Base-by-base conservation (phyloP, 306 rosid species). In the Trifolium repens region DNA sequence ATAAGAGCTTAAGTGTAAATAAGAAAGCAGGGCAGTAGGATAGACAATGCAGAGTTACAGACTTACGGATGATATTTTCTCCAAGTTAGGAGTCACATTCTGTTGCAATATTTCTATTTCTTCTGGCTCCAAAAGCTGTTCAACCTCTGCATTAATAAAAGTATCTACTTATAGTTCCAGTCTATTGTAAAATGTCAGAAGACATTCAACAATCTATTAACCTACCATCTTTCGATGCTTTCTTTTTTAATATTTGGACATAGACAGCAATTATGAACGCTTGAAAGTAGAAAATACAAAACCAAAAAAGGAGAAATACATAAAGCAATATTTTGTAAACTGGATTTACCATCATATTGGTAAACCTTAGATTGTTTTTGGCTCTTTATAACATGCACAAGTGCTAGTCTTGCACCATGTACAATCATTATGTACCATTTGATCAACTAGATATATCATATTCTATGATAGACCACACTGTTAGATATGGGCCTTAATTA, bases 51-150 rank as follows among this genome's bases (percentile, higher is more conserved):
- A 65, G 46, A 26, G 69, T 62, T 19, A 68, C 68, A 76, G 65
- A 76, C 88, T 69, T 86, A 94, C 98, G 16, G 96, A 85, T 75
- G 92, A 87, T 79, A 91, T 75, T 73, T 85, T 94, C 68, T 76
- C 86, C 80, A 94, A 62, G 74, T 87, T 59, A 67, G 94, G 89
- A 78, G 85, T 78, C 14, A 79, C 80, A 86, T 89, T 87, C 84
- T 84, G 90, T 62, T 81, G 86, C 85, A 91, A 81, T 79, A 86
- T 88, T 52, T 82, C 93, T 77, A 82, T 77, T 91, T 91, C 96
- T 85, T 89, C 93, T 5, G 89, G 91, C 62, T 76, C 93, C 88
- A 94, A 83, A 78, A 94, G 96, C 70, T 75, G 91, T 80, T 94
- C 98, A 76, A 91, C 84, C 91, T 94, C 96, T 94, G 91, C 84